Evolutionary conservation across 2,329 filamentous ascomycete genomes (phyloP).

Genomic region (Colletotrichum sp.): DNA sequence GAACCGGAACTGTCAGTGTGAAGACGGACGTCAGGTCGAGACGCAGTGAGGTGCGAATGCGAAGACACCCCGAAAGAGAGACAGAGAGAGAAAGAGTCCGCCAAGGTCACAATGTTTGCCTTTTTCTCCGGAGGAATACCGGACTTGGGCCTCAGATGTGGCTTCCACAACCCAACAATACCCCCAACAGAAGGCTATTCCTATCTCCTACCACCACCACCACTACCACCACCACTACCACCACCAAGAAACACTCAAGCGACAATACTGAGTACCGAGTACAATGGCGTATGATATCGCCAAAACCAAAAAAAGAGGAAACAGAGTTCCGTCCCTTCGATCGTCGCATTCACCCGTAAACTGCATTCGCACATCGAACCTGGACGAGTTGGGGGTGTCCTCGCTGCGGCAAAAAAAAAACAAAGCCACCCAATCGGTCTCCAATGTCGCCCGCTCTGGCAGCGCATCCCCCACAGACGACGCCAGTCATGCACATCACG

Average conservation of each 20-base stretch:
- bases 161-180: not conserved
- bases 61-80: not conserved
- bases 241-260: not conserved
- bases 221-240: not conserved
- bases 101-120: not conserved
- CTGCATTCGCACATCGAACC: not conserved
- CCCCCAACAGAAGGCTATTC: constrained; percentile 9
- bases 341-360: not conserved
- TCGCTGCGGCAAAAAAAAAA: constrained; percentile 9
- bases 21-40: not conserved
- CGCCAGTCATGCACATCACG: constrained; percentile 20
- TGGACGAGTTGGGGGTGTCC: not conserved
- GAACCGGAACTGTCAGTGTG: constrained; percentile 11
- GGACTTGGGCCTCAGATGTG: not conserved
- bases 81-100: not conserved
- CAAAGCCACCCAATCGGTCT: constrained; percentile 15
- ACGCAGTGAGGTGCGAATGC: constrained; percentile 6
- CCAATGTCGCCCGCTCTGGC: not conserved
- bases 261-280: not conserved
- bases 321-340: constrained; percentile 1
- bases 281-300: not conserved
- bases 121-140: not conserved
- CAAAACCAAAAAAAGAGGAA: not conserved
- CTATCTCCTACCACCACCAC: not conserved
- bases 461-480: constrained; percentile 9